Percentiles rank a stretch among this genome's conserved stretches.
phyloP scores from a whole-genome alignment of 306 rosid species.

The Sicyos edulis region DNA sequence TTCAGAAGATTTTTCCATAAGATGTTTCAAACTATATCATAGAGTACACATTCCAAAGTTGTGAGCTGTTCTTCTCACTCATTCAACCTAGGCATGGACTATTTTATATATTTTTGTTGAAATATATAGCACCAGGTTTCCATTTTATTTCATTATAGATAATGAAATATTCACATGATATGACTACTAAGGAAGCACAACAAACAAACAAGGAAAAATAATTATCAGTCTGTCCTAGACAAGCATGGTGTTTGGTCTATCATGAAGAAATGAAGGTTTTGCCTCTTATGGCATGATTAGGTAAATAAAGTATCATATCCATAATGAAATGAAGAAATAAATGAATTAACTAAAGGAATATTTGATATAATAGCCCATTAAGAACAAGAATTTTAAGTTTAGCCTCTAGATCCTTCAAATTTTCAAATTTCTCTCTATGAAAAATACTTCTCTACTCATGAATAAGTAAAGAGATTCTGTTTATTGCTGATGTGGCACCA shows the following conservation, averaged over 20 bases:
- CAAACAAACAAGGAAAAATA: neutral
- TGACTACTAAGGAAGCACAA: neutral
- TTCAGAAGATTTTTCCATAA: neutral
- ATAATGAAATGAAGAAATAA: neutral
- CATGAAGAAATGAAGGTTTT: neutral
- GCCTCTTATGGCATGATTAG: neutral
- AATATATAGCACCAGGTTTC: neutral
- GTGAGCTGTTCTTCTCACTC: conserved; percentile 1
- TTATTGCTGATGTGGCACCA: no score
- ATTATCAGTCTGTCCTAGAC: neutral
- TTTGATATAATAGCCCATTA: neutral
- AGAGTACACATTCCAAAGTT: neutral
- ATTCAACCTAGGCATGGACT: neutral
- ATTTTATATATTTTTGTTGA: no score
- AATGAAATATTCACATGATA: neutral
- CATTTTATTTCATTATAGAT: neutral
- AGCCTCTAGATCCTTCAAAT: neutral
- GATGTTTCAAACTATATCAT: neutral
- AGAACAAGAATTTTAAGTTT: neutral
- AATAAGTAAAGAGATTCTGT: no score
- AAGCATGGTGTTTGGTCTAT: neutral
- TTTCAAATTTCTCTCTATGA: neutral
- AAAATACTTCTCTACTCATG: no score
- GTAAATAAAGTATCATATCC: no score
- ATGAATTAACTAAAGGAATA: neutral